Evolutionary conservation across 257 asterid genomes (phyloP).

Genomic region (Primulina huaijiensis): DNA sequence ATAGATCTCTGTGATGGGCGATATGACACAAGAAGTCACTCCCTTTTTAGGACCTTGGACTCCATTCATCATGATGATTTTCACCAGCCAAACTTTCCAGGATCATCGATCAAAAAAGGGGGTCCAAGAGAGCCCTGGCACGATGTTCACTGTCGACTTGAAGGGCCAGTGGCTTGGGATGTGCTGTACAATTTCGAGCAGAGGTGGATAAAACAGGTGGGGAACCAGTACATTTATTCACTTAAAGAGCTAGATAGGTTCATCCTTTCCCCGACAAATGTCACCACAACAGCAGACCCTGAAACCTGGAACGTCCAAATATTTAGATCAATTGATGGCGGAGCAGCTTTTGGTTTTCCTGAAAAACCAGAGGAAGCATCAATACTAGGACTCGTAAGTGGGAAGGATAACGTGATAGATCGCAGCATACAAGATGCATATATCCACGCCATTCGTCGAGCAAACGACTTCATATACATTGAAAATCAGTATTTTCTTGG

Average conservation of each 20-base stretch:
- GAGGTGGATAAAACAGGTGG: not conserved
- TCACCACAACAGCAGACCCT: not conserved
- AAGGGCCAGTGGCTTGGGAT: not conserved
- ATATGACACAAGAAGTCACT: slow-evolving; percentile 61
- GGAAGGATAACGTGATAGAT: not conserved
- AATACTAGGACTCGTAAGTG: not conserved
- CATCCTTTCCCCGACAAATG: not conserved
- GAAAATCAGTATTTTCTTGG: not conserved
- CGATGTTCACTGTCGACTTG: slow-evolving; percentile 19
- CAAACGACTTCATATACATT: too few relatives aligned
- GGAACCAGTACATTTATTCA: not conserved
- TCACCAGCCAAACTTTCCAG: slow-evolving; percentile 86
- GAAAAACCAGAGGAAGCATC: not conserved
- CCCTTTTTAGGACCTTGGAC: slow-evolving; percentile 57
- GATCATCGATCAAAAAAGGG: slow-evolving; percentile 63
- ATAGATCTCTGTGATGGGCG: slow-evolving; percentile 94
- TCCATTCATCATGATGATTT: slow-evolving; percentile 63
- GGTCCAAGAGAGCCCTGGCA: slow-evolving; percentile 99
- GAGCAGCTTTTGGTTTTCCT: not conserved
- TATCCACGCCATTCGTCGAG: not conserved
- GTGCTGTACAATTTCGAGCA: not conserved
- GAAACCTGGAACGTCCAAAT: not conserved
- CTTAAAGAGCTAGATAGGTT: not conserved
- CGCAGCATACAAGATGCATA: not conserved
- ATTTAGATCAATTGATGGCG: not conserved